A percentile compares a stretch with the other conserved stretches of the same genome.
Evolutionary conservation across 2,329 filamentous ascomycete genomes (phyloP).

Genomic region (Fusarium hostae): DNA sequence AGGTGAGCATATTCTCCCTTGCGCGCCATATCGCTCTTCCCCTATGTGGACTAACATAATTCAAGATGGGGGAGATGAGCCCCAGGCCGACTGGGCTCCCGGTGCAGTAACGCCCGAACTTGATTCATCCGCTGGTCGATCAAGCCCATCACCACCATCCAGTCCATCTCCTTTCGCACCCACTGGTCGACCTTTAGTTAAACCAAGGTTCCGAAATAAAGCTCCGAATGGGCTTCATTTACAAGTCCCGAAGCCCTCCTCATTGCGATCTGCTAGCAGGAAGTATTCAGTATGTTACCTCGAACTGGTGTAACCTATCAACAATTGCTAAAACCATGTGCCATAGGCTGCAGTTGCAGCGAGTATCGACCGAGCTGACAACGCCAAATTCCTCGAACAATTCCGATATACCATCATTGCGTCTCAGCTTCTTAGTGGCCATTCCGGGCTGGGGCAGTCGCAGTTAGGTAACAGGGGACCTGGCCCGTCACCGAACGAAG

Average conservation of each 20-base stretch:
- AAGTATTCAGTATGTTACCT: slow-evolving; percentile 62
- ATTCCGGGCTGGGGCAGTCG: slow-evolving; percentile 60
- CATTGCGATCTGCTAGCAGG: slow-evolving; percentile 59
- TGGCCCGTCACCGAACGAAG: slow-evolving; percentile 18
- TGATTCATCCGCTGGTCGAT: slow-evolving; percentile 47
- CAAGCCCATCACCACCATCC: slow-evolving; percentile 58
- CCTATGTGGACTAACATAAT: slow-evolving; percentile 12
- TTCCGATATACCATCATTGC: slow-evolving; percentile 95
- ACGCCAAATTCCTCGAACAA: slow-evolving; percentile 86
- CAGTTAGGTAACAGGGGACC: slow-evolving; percentile 38
- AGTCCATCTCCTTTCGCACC: slow-evolving; percentile 66
- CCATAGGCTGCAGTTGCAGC: slow-evolving; percentile 75
- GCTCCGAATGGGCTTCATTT: slow-evolving; percentile 58
- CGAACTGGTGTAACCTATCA: neutral
- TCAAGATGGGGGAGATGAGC: slow-evolving; percentile 61
- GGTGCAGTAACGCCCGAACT: slow-evolving; percentile 51
- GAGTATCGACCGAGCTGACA: slow-evolving; percentile 79
- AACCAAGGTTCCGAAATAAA: slow-evolving; percentile 63
- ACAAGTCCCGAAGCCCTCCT: slow-evolving; percentile 51
- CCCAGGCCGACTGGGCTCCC: slow-evolving; percentile 59
- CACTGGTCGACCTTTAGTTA: slow-evolving; percentile 64
- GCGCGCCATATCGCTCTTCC: neutral
- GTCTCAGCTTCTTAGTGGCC: slow-evolving; percentile 84
- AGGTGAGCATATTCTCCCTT: slow-evolving; percentile 63
- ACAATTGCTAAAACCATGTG: slow-evolving; percentile 9